Evolutionary conservation across 192 early-diverging fungal genomes (phyloP), one percentile per base, ranked within the genome.

Genomic region (Umbelopsis sp.): DNA sequence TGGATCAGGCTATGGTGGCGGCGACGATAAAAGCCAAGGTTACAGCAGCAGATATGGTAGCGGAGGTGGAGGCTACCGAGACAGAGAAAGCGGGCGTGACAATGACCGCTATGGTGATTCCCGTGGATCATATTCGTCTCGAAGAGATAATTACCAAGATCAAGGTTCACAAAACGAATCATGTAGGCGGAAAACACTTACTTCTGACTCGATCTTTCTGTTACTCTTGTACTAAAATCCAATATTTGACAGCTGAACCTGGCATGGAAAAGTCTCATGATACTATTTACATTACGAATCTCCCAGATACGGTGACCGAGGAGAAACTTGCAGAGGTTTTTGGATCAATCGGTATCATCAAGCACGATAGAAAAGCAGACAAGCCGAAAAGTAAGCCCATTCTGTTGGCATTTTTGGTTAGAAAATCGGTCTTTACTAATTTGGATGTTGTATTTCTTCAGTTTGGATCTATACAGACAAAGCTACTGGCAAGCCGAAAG

Each of bases 381-480:
- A 78, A 81, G 30, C 86, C 89, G 7, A 93, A 89, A 55, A 88
- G 85, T 87, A 81, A 58, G 78, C 2, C 25, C 22, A 15, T 33
- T 61, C 7, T 6, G 30, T 61, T 13, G 4, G 1, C 47, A n/a
- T 52, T 1, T 30, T 30, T 48, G 12, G 4, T n/a, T 20, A n/a
- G 68, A 10, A 41, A 7, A 45, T 20, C 8, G 33, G 8, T n/a
- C 48, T 0, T 20, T 49, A 6, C 37, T 44, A 25, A 23, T 64
- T 47, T n/a, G 13, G 51, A 50, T 46, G 46, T 51, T 58, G 68
- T 45, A 66, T 41, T 52, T 45, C 20, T 48, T 30, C 67, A 87
- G 85, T 93, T 66, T 91, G 90, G 84, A 81, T 93, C 48, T 93
- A 93, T 68, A 71, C 72, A 33, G 90, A 93, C 71, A 87, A 88